Evolutionary conservation across 352 stramenopile genomes (phyloP).

Genomic region (Phytophthora tubulina): DNA sequence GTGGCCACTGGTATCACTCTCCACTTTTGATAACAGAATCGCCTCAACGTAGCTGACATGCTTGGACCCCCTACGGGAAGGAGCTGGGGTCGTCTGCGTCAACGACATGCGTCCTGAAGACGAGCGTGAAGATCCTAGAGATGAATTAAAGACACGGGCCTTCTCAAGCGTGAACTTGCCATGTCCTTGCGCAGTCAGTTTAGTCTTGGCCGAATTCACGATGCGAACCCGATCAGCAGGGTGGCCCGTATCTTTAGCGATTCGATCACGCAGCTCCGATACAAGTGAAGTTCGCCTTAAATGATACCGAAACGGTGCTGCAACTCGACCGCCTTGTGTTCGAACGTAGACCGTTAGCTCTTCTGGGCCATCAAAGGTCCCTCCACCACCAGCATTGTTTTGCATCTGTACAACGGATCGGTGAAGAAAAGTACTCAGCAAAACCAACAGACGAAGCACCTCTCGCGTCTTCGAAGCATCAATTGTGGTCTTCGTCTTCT

Average conservation of each 20-base stretch:
- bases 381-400: slow-evolving; percentile 19
- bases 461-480: slow-evolving; percentile 41
- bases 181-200: slow-evolving; percentile 73
- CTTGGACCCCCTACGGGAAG: slow-evolving; percentile 36
- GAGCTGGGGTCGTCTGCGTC: slow-evolving; percentile 39
- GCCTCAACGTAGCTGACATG: slow-evolving; percentile 61
- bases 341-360: slow-evolving; percentile 76
- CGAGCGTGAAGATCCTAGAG: slow-evolving; percentile 14
- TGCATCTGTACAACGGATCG: slow-evolving; percentile 63
- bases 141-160: slow-evolving; percentile 57
- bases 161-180: slow-evolving; percentile 78
- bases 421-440: slow-evolving; percentile 84
- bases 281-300: slow-evolving; percentile 67
- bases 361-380: slow-evolving; percentile 54
- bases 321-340: slow-evolving; percentile 69
- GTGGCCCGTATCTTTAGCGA: slow-evolving; percentile 73
- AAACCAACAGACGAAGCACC: slow-evolving; percentile 59
- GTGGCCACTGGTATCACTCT: slow-evolving; percentile 71
- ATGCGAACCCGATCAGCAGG: slow-evolving; percentile 71
- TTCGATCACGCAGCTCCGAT: slow-evolving; percentile 66
- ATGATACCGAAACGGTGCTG: slow-evolving; percentile 70
- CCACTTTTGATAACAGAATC: slow-evolving; percentile 68
- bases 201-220: slow-evolving; percentile 76
- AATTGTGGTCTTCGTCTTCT: slow-evolving; percentile 42
- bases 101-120: slow-evolving; percentile 35